Percentiles rank a stretch among this genome's conserved stretches.
These are phyloP conservation scores for Fibroporia radiculosa DNA, from an alignment of 768 basidiomycete genomes.

Conservation along the genomic window DNA sequence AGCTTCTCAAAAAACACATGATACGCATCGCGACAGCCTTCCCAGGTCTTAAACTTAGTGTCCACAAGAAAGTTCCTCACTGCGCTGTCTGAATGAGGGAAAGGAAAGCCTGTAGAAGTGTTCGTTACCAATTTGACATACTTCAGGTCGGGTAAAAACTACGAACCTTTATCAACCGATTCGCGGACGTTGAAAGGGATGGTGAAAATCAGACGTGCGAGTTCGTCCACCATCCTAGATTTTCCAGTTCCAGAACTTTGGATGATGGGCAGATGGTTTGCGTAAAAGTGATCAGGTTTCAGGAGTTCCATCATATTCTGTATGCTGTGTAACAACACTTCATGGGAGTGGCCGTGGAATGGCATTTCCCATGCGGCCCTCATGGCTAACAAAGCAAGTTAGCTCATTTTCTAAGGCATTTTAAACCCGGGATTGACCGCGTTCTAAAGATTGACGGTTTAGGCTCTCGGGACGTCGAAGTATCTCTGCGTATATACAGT, in stretches of 20 bases:
- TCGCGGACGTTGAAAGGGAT: slow-evolving; percentile 20
- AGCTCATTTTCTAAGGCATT: too few relatives aligned
- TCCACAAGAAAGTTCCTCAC: neutral
- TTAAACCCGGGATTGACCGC: too few relatives aligned
- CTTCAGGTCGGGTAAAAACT: neutral
- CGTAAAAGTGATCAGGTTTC: neutral
- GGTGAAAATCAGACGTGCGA: slow-evolving; percentile 14
- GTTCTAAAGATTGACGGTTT: too few relatives aligned
- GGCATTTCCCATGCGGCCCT: too few relatives aligned
- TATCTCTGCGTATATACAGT: too few relatives aligned
- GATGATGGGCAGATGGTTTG: slow-evolving; percentile 2
- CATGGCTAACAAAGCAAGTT: too few relatives aligned
- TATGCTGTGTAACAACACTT: too few relatives aligned
- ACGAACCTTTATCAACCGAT: neutral
- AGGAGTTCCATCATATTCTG: too few relatives aligned
- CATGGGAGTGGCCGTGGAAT: too few relatives aligned
- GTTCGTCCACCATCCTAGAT: slow-evolving; percentile 22
- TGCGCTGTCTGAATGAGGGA: neutral
- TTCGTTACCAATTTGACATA: neutral
- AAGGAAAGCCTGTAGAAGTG: neutral
- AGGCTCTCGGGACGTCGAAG: too few relatives aligned
- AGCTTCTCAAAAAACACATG: neutral
- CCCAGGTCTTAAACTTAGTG: neutral
- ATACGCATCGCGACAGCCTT: neutral
- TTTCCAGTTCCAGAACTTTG: slow-evolving; percentile 21